Evolutionary conservation across 78 protist species (phyloP).

Genomic region (Cyanophora paradoxa): DNA sequence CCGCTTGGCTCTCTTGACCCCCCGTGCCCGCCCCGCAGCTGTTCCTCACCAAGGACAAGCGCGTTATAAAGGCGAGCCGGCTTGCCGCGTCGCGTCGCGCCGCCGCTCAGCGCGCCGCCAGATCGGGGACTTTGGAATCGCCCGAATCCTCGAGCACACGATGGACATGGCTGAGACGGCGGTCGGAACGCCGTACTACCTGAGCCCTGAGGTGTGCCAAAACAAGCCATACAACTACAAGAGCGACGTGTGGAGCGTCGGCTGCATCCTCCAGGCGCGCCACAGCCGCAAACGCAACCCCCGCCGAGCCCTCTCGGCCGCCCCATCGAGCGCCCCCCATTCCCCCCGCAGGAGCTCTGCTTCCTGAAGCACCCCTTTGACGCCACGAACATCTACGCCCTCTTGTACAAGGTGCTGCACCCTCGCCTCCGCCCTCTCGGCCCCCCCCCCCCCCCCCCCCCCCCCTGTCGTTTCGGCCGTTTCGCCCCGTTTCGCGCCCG

Average conservation of each 20-base stretch:
- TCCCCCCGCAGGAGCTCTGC: no score
- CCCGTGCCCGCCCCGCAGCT: neutral
- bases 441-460: no score
- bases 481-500: no score
- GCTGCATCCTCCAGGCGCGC: constrained; percentile 41
- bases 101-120: neutral
- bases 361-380: no score
- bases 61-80: neutral
- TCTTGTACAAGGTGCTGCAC: no score
- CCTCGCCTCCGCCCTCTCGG: no score
- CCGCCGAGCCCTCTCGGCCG: no score
- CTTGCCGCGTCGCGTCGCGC: neutral
- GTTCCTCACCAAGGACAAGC: neutral
- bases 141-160: constrained; percentile 17
- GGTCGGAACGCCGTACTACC: constrained; percentile 65
- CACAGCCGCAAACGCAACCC: no score
- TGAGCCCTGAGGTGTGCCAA: constrained; percentile 70
- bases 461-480: no score
- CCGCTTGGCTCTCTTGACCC: neutral
- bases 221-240: constrained; percentile 65
- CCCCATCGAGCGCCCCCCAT: no score
- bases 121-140: constrained; percentile 52
- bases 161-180: constrained; percentile 27
- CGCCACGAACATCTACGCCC: no score
- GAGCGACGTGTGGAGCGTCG: constrained; percentile 66